Base-by-base conservation (phyloP, 768 basidiomycete species). In the Neoboletus magnificus region DNA sequence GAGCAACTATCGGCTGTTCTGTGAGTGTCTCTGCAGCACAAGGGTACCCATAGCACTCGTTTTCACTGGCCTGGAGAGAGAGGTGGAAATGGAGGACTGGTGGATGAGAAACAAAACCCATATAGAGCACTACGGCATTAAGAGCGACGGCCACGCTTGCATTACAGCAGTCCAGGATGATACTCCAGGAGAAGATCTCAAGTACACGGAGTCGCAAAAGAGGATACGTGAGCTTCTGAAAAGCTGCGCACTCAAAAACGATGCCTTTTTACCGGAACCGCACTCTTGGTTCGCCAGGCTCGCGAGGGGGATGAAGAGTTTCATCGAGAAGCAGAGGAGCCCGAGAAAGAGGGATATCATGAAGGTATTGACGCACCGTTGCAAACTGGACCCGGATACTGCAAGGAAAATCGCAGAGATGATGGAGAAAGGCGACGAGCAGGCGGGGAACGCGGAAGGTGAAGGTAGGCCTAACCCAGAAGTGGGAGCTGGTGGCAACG, bases 21-120 rank as follows among this genome's bases (percentile, higher is more conserved):
- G 64, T 33, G 71, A 79, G 20, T 68, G 73, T 25, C 73, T 79
- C 30, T 79, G 79, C 53, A 55, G 51, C 23, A 56, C 61, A 30
- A 52, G 60, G 27, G 77, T 79, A 10, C 77, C 76, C 11, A 68
- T 73, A 16, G 66, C 73, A 0, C 59, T 79, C 13, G 69, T 74
- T n/a, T 63, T 78, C 39, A 78, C 75, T 2, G 73, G 75, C 16
- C 69, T 78, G n/a, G 77, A 76, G 59, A 46, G 62, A 18, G 72
- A 73, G 47, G 37, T 6, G 18, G 43, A 53, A 5, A 68, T 74
- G 72, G 72, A 73, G 37, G 46, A 59, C n/a, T 73, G 73, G 72
- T 73, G 72, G 73, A n/a, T 0, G 27, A 59, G 65, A 42, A 73
- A 74, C 52, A 35, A 64, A 42, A 36, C 15, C 0, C 51, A 55